Evolutionary conservation across 164 flowering plant species (phyloP), one percentile per base, ranked within the genome.

Genomic region (Tinospora cordifolia): DNA sequence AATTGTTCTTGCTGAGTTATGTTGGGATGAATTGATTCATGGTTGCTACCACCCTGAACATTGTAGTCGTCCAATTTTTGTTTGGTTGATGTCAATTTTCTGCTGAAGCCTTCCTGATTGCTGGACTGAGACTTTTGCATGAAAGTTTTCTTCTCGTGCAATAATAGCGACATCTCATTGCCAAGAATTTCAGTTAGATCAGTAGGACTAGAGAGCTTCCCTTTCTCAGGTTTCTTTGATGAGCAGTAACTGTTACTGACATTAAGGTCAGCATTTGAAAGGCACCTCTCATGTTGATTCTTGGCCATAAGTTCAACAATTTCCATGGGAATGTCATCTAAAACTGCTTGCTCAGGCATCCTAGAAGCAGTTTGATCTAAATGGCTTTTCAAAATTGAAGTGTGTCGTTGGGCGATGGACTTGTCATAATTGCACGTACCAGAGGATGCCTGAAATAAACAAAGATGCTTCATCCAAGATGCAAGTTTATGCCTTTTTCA

Each of bases 301-400:
- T 80, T 87, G 27, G 97, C 93, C 87, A 89, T 77, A 65, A 89
- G 91, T 71, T 89, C 97, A 27, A 89, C 92, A 71, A 89, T 86
- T 59, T 90, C 96, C 96, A 90, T 90, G 11, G 92, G 91, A 63
- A 90, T 84, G 71, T 87, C 95, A 79, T 88, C 96, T 26, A 59
- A 30, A 78, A 78, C 63, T 69, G 82, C 83, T 46, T 74, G 79
- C 69, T 84, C 83, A 54, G 63, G 65, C 46, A 74, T 72, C 26
- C 79, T 75, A 24, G 60, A 15, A 17, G 68, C 76, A 68, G 25
- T 71, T 49, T 69, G 75, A 44, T 63, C 74, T 68, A 51, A 6
- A 25, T 70, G 73, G 25, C 71, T 72, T 77, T 54, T 74, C 58
- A 57, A 9, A 47, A 71, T 62, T n/a, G 73, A 67, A 27, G 72